Conservation (phyloP, 202 grass and related monocot genomes). For the Cymbopogon flexuosus region DNA sequence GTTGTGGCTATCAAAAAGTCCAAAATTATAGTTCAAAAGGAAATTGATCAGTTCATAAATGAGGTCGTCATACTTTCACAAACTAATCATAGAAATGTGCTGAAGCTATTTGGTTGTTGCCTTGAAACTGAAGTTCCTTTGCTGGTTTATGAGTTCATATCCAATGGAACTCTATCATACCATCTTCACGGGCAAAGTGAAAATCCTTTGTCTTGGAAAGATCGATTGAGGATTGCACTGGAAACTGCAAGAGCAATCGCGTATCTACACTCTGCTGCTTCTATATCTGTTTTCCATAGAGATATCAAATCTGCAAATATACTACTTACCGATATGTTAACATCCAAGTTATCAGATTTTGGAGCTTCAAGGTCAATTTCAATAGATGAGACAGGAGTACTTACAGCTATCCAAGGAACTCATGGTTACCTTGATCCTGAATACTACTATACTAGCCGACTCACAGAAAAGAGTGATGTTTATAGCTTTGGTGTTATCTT, state of each 20-base stretch:
- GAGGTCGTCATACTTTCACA: slow-evolving; percentile 68
- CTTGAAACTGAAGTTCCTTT: slow-evolving; percentile 61
- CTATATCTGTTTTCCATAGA: slow-evolving; percentile 60
- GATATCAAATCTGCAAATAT: slow-evolving; percentile 63
- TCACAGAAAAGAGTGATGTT: slow-evolving; percentile 55
- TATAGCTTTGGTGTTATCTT: slow-evolving; percentile 55
- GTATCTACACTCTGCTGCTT: slow-evolving; percentile 50
- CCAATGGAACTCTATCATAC: slow-evolving; percentile 49
- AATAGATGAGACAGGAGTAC: slow-evolving; percentile 45
- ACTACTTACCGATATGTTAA: slow-evolving; percentile 42
- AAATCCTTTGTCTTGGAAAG: slow-evolving; percentile 40
- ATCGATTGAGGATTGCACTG: slow-evolving; percentile 45
- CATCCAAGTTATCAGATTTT: slow-evolving; percentile 47
- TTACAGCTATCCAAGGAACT: slow-evolving; percentile 52
- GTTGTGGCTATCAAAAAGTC: slow-evolving; percentile 61
- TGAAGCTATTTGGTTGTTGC: slow-evolving; percentile 60
- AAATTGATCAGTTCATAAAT: slow-evolving; percentile 62
- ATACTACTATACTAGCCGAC: slow-evolving; percentile 48
- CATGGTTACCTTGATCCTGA: slow-evolving; percentile 55
- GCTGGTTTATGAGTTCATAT: slow-evolving; percentile 62
- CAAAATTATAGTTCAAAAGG: slow-evolving; percentile 39
- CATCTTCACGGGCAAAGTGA: slow-evolving; percentile 45
- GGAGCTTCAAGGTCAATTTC: slow-evolving; percentile 52
- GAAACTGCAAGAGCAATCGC: slow-evolving; percentile 46
- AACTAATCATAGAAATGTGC: slow-evolving; percentile 56